phyloP scores from a whole-genome alignment of 2,329 filamentous ascomycete species.

The Apiospora pterosperma region DNA sequence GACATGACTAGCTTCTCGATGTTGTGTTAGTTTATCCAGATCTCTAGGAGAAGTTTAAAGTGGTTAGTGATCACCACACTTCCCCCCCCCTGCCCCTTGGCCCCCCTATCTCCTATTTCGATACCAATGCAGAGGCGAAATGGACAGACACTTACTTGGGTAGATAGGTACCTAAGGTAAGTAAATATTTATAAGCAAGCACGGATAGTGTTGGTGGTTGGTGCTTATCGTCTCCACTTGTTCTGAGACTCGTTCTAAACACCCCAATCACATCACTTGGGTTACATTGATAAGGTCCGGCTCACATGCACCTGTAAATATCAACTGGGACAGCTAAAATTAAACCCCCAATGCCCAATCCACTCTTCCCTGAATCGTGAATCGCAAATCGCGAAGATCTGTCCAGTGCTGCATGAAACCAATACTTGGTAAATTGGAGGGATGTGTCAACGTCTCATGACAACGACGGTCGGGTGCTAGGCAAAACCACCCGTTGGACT shows the following conservation, averaged over 20 bases:
- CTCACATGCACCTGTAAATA: not conserved
- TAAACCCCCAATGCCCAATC: not conserved
- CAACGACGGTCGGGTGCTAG: not conserved
- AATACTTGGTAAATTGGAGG: not conserved
- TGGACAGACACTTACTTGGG: too few relatives aligned
- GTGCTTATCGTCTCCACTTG: not conserved
- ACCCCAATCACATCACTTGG: not conserved
- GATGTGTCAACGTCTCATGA: constrained; percentile 1
- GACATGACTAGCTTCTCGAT: not conserved
- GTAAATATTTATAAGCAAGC: not conserved
- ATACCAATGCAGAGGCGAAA: too few relatives aligned
- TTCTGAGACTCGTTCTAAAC: not conserved
- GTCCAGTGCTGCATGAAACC: too few relatives aligned
- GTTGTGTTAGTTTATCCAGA: not conserved
- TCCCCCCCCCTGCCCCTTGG: too few relatives aligned
- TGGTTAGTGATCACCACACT: too few relatives aligned
- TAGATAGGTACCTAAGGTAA: too few relatives aligned
- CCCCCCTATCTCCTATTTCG: too few relatives aligned
- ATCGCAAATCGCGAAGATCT: too few relatives aligned
- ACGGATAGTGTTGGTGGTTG: too few relatives aligned
- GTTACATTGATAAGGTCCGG: not conserved
- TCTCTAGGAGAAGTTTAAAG: not conserved
- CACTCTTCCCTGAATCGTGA: not conserved
- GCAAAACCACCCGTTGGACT: not conserved
- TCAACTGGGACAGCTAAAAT: not conserved